A percentile compares a stretch with the other conserved stretches of the same genome.
phyloP scores from a whole-genome alignment of 1,139 yeast genomes.

The Suhomyces yuchorum region DNA sequence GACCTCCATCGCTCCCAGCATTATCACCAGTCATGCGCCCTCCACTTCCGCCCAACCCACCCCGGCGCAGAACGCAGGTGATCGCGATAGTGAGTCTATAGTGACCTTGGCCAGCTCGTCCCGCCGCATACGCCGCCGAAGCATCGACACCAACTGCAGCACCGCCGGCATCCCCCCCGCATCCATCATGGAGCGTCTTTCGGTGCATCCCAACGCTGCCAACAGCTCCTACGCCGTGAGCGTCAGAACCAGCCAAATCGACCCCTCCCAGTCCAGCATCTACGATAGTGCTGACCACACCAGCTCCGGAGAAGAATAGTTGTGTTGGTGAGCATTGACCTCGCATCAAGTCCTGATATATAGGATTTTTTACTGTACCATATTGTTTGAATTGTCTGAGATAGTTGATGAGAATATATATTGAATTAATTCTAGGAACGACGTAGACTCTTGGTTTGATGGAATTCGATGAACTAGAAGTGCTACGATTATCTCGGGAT shows the following conservation, averaged over 20 bases:
- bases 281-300: conserved; percentile 24
- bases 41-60: conserved; percentile 9
- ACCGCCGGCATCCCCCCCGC: conserved; percentile 68
- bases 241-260: conserved; percentile 27
- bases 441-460: too few relatives aligned
- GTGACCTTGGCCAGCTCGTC: conserved; percentile 58
- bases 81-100: conserved; percentile 54
- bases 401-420: not conserved
- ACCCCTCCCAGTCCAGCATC: conserved; percentile 19
- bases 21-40: conserved; percentile 12
- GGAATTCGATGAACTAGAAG: too few relatives aligned
- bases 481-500: too few relatives aligned
- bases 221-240: conserved; percentile 33
- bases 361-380: not conserved
- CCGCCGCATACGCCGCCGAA: conserved; percentile 50
- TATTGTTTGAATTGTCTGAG: not conserved
- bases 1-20: conserved; percentile 53
- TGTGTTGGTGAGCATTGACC: not conserved
- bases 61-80: conserved; percentile 17
- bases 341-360: not conserved
- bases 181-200: conserved; percentile 56
- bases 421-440: too few relatives aligned
- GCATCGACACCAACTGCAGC: conserved; percentile 60
- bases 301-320: conserved; percentile 17
- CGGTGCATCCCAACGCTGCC: conserved; percentile 36